phyloP scores from a whole-genome alignment of 2,329 filamentous ascomycete genomes.

The Leptodontidium sp. region DNA sequence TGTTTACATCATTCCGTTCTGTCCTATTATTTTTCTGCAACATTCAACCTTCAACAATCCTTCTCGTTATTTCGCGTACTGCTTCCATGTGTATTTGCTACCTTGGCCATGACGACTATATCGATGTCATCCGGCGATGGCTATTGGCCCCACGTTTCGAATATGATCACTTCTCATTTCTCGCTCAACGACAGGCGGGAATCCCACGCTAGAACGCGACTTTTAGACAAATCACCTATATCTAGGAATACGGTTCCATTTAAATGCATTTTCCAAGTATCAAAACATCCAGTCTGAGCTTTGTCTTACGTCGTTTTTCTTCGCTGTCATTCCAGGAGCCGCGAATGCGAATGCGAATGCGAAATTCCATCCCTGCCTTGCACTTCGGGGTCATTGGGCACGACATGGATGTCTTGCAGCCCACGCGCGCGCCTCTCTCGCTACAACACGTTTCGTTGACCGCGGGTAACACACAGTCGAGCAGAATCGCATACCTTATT shows the following conservation, averaged over 20 bases:
- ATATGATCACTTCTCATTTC: neutral
- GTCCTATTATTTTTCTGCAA: conserved; percentile 4
- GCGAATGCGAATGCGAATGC: neutral
- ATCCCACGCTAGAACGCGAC: neutral
- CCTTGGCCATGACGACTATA: neutral
- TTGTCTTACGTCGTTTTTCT: neutral
- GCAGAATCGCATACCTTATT: neutral
- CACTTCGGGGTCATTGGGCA: neutral
- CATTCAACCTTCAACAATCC: too few species aligned
- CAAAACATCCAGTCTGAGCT: neutral
- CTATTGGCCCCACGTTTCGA: neutral
- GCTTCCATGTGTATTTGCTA: too few species aligned
- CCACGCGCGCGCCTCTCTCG: neutral
- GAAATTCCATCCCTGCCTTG: neutral
- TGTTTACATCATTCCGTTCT: conserved; percentile 4
- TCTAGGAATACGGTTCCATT: neutral
- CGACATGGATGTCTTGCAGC: neutral
- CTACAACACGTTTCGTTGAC: neutral
- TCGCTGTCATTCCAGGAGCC: neutral
- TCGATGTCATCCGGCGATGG: neutral
- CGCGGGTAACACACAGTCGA: neutral
- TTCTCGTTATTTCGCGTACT: too few species aligned
- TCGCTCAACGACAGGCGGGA: too few species aligned
- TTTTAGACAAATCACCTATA: neutral
- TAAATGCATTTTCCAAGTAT: neutral